Percentiles rank a stretch among this genome's conserved stretches.
phyloP scores from a whole-genome alignment of 2,329 filamentous ascomycete species.

The Rosellinia necatrix region DNA sequence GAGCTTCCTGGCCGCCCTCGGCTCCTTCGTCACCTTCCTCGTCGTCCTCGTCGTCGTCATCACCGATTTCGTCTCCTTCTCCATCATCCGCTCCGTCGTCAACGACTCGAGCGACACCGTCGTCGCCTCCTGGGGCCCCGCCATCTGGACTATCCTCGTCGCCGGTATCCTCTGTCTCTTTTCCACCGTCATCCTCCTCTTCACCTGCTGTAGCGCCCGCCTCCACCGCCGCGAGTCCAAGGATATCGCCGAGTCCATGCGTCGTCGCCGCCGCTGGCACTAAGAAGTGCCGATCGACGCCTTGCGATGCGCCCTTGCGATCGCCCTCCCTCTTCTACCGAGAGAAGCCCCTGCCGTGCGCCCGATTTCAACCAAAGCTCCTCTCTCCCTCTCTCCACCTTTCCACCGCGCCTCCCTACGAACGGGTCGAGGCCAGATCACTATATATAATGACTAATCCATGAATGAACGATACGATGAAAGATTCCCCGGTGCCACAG shows the following conservation, averaged over 20 bases:
- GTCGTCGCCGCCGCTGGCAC: slow-evolving; percentile 16
- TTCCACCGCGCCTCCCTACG: background rate
- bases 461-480: slow-evolving; percentile 17
- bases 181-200: slow-evolving; percentile 61
- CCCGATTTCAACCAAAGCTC: background rate
- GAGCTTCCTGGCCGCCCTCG: slow-evolving; percentile 45
- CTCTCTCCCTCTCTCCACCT: background rate
- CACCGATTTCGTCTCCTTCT: slow-evolving; percentile 51
- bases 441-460: slow-evolving; percentile 24
- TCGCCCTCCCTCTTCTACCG: background rate
- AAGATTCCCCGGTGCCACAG: background rate
- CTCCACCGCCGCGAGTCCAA: slow-evolving; percentile 41
- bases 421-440: background rate
- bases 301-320: background rate
- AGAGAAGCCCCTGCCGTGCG: background rate
- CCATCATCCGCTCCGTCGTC: slow-evolving; percentile 37
- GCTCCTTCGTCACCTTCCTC: slow-evolving; percentile 47
- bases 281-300: background rate
- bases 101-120: slow-evolving; percentile 46
- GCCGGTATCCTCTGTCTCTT: slow-evolving; percentile 60
- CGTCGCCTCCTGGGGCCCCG: slow-evolving; percentile 55
- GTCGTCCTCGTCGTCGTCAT: slow-evolving; percentile 49
- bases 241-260: background rate
- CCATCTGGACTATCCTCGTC: slow-evolving; percentile 63
- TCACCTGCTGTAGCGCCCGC: slow-evolving; percentile 64